These are phyloP conservation scores for Phytophthora constricta DNA, from an alignment of 352 stramenopile species.

Conservation along the genomic window DNA sequence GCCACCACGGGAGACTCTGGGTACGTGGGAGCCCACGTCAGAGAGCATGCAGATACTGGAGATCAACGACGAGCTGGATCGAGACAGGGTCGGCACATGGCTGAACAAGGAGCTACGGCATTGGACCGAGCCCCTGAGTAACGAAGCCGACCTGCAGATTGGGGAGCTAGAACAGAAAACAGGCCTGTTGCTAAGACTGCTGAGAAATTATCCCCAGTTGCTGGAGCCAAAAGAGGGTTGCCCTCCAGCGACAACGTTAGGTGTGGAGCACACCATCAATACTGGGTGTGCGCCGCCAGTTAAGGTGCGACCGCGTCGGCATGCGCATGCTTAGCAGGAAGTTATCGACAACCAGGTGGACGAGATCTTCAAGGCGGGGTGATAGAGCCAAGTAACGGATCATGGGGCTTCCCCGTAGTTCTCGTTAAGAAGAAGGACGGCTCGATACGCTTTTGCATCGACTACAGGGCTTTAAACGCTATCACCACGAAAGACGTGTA, in stretches of 20 bases:
- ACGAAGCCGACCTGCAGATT: constrained; percentile 10
- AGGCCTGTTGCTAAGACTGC: background rate
- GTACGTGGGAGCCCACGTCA: background rate
- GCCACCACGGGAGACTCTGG: background rate
- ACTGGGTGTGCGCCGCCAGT: constrained; percentile 19
- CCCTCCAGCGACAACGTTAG: background rate
- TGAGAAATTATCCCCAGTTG: background rate
- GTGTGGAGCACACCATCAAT: constrained; percentile 20
- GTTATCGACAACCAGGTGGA: constrained; percentile 18
- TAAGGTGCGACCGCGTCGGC: background rate
- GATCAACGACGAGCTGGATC: background rate
- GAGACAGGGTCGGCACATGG: background rate
- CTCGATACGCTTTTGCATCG: constrained; percentile 31
- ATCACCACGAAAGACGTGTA: too few species aligned
- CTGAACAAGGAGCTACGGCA: background rate
- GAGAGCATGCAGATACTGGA: constrained; percentile 1
- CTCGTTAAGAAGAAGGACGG: constrained; percentile 37
- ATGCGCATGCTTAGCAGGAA: constrained; percentile 13
- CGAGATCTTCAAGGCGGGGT: constrained; percentile 25
- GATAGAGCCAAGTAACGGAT: constrained; percentile 22
- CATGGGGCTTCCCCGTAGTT: constrained; percentile 30
- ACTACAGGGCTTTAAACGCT: constrained; percentile 28
- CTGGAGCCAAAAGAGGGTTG: background rate
- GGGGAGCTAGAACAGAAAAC: background rate
- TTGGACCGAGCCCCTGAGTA: background rate